Evolutionary conservation across 2,329 filamentous ascomycete species (phyloP).

Genomic region (Stenocarpella maydis): DNA sequence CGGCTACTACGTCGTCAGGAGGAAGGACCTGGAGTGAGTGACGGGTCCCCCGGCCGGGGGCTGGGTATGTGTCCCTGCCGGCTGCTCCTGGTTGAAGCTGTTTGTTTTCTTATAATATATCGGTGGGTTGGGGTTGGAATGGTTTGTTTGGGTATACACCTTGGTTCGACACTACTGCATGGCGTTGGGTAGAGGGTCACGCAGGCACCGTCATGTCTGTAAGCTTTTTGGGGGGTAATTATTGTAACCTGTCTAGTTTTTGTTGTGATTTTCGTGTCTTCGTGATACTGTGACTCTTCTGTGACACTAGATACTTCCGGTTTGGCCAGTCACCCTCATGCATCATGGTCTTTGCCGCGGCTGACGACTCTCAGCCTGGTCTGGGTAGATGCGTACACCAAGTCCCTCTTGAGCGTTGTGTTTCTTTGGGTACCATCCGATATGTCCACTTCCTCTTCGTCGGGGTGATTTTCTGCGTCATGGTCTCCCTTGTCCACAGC

Average conservation of each 20-base stretch:
- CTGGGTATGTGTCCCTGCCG: too few species aligned
- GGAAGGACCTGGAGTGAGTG: slow-evolving; percentile 57
- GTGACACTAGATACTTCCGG: neutral
- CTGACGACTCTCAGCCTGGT: neutral
- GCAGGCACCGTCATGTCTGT: neutral
- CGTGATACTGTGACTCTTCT: neutral
- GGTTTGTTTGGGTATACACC: neutral
- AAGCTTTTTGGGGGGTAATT: neutral
- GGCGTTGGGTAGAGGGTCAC: slow-evolving; percentile 27
- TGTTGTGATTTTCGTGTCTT: neutral
- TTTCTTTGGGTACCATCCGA: neutral
- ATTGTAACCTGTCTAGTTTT: neutral
- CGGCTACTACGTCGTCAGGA: slow-evolving; percentile 63
- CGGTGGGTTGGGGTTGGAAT: neutral
- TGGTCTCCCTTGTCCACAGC: too few species aligned
- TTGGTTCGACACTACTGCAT: slow-evolving; percentile 8
- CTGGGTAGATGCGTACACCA: neutral
- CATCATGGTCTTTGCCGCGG: neutral
- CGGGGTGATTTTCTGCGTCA: neutral
- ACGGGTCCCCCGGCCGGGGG: too few species aligned
- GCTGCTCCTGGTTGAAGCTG: neutral
- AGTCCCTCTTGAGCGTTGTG: neutral
- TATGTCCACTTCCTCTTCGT: neutral
- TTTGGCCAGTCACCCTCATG: too few species aligned
- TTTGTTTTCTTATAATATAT: neutral